These are phyloP conservation scores for Lachancea meyersii DNA, from an alignment of 805 yeast genomes.

Conservation along the genomic window DNA sequence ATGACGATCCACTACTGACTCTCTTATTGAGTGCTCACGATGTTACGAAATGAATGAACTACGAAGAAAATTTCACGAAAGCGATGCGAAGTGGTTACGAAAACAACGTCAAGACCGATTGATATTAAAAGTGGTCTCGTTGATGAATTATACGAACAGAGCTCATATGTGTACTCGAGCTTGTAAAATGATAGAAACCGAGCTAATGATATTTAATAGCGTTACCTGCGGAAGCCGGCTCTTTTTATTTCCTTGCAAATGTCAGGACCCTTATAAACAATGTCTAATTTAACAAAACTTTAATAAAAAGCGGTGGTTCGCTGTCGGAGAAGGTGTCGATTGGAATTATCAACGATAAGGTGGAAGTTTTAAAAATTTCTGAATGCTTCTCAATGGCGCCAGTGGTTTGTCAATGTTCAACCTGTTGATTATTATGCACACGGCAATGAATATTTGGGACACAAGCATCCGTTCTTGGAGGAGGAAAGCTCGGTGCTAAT, in stretches of 20 bases:
- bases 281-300: background rate
- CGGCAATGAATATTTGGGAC: too few species aligned
- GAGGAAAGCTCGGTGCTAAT: too few species aligned
- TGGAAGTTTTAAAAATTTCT: too few species aligned
- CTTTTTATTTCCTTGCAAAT: background rate
- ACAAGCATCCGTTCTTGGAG: too few species aligned
- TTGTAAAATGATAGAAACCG: conserved; percentile 1
- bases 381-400: too few species aligned
- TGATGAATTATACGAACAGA: background rate
- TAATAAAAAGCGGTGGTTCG: background rate
- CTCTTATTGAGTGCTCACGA: conserved; percentile 9
- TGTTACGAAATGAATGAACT: conserved; percentile 10
- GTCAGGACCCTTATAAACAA: background rate
- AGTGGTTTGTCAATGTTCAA: too few species aligned
- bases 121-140: background rate
- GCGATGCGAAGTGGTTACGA: conserved; percentile 7
- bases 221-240: background rate
- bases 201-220: background rate
- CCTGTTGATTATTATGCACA: too few species aligned
- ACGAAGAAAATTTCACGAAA: conserved; percentile 5
- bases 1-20: background rate
- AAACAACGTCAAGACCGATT: conserved; percentile 1
- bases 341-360: too few species aligned
- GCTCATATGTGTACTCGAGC: background rate
- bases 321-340: background rate